Evolutionary conservation across 2,329 filamentous ascomycete genomes (phyloP).

Genomic region (Hypocrella siamensis): DNA sequence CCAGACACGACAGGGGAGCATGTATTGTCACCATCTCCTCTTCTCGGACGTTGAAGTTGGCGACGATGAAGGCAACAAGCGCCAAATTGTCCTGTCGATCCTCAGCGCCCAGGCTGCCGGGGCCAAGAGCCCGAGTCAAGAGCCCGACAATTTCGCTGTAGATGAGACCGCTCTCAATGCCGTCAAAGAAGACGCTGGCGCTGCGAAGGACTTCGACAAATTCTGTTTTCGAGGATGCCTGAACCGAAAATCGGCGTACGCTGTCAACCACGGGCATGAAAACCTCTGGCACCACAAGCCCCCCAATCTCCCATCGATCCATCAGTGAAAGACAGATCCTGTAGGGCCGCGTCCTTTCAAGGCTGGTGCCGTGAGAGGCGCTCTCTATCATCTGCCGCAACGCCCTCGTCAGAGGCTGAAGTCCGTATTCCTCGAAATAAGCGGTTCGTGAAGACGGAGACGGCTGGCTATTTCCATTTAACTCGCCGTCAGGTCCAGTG

Average conservation of each 20-base stretch:
- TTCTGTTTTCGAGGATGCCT: slow-evolving; percentile 48
- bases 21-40: slow-evolving; percentile 90
- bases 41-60: slow-evolving; percentile 83
- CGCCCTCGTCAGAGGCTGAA: slow-evolving; percentile 57
- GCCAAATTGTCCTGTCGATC: slow-evolving; percentile 48
- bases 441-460: slow-evolving; percentile 45
- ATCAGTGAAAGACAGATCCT: slow-evolving; percentile 88
- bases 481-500: slow-evolving; percentile 30
- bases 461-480: slow-evolving; percentile 24
- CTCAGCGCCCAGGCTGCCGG: slow-evolving; percentile 23
- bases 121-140: slow-evolving; percentile 42
- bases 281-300: slow-evolving; percentile 71
- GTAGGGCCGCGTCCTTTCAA: slow-evolving; percentile 69
- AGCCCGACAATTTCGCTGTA: slow-evolving; percentile 69
- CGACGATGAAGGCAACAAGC: slow-evolving; percentile 66
- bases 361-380: slow-evolving; percentile 13
- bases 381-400: slow-evolving; percentile 59
- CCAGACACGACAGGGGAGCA: slow-evolving; percentile 49
- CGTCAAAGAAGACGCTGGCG: slow-evolving; percentile 92
- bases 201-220: slow-evolving; percentile 82
- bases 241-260: slow-evolving; percentile 56
- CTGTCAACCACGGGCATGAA: slow-evolving; percentile 78
- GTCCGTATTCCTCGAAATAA: slow-evolving; percentile 72
- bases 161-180: slow-evolving; percentile 85
- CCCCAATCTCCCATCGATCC: slow-evolving; percentile 96